A percentile compares a stretch with the other conserved stretches of the same genome.
Evolutionary conservation across 805 yeast species (phyloP).

Genomic region (Candida yuanshanica): DNA sequence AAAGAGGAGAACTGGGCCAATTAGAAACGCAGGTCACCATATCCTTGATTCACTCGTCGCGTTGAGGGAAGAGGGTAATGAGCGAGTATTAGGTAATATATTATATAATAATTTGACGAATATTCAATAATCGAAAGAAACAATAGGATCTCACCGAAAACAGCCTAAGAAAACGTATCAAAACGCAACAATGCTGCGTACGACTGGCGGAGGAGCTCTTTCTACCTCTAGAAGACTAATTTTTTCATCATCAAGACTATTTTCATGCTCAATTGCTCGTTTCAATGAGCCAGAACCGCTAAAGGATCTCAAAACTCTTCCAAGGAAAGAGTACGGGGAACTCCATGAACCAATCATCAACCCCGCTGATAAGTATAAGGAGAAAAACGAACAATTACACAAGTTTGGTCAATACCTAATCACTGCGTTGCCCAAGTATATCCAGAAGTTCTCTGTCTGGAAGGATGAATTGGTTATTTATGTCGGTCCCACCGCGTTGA

Average conservation of each 20-base stretch:
- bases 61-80: too few relatives aligned
- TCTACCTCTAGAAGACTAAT: too few relatives aligned
- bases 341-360: conserved; percentile 40
- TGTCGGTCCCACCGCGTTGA: conserved; percentile 69
- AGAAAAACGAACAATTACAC: conserved; percentile 65
- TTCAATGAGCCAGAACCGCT: conserved; percentile 10
- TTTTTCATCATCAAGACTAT: background rate
- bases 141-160: too few relatives aligned
- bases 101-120: too few relatives aligned
- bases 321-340: conserved; percentile 21
- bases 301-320: conserved; percentile 16
- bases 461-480: conserved; percentile 78
- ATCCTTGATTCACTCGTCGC: too few relatives aligned
- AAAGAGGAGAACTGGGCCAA: too few relatives aligned
- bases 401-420: conserved; percentile 75
- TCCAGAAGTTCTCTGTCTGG: conserved; percentile 86
- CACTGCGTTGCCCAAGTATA: conserved; percentile 72
- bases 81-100: too few relatives aligned
- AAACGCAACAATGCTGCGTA: too few relatives aligned
- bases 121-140: too few relatives aligned
- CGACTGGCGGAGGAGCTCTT: too few relatives aligned
- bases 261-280: background rate
- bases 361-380: conserved; percentile 72
- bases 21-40: too few relatives aligned
- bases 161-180: too few relatives aligned